Conservation (phyloP, 2,329 filamentous ascomycete genomes). For the Hypoxylon sp. region DNA sequence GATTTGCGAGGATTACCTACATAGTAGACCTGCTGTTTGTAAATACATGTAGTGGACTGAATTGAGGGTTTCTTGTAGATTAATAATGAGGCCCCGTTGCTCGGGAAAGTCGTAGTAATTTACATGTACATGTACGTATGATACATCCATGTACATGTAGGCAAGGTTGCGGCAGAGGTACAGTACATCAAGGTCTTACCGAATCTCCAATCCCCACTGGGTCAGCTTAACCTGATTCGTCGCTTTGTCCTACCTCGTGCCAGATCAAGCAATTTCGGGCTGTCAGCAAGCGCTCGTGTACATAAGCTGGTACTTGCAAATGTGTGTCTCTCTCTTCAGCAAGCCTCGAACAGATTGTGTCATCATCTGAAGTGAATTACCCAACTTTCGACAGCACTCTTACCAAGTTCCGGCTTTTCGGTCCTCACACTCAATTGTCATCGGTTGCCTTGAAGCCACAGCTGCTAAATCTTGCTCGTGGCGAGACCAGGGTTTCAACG, state of each 20-base stretch:
- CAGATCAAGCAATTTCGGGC: constrained; percentile 44
- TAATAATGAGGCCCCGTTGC: constrained; percentile 15
- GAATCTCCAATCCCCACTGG: constrained; percentile 17
- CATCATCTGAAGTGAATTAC: constrained; percentile 36
- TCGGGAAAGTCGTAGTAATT: constrained; percentile 4
- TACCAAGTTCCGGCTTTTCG: constrained; percentile 37
- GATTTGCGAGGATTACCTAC: constrained; percentile 12
- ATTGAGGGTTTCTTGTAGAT: constrained; percentile 5
- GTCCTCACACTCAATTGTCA: constrained; percentile 11
- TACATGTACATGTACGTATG: neutral
- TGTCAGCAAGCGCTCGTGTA: constrained; percentile 26
- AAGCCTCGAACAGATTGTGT: constrained; percentile 41
- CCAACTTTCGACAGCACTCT: constrained; percentile 22
- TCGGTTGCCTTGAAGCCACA: constrained; percentile 8
- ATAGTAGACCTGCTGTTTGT: constrained; percentile 3
- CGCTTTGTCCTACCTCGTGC: constrained; percentile 46
- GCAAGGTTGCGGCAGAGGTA: constrained; percentile 7
- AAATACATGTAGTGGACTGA: constrained; percentile 1
- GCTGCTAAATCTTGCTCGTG: neutral
- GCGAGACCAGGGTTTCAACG: constrained; percentile 23
- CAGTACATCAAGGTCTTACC: constrained; percentile 25
- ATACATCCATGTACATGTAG: neutral
- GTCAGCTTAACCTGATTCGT: constrained; percentile 40
- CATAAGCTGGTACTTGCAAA: constrained; percentile 11
- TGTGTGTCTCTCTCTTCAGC: constrained; percentile 7